A percentile compares a stretch with the other conserved stretches of the same genome.
These are phyloP conservation scores for Kodamaea laetipori DNA, from an alignment of 805 yeast species.

Conservation along the genomic window DNA sequence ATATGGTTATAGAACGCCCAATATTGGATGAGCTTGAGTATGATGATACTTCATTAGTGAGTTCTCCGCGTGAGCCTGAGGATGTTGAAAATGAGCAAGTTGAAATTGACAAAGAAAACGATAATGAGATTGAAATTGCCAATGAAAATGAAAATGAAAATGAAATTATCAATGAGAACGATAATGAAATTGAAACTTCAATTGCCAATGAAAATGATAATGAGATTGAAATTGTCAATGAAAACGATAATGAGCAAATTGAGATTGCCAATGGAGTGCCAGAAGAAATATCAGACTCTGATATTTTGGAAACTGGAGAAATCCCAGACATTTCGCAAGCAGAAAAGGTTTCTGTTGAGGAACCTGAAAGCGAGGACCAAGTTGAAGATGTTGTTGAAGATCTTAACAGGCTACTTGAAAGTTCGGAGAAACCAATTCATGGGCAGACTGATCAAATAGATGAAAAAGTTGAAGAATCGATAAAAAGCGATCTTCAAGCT, in stretches of 20 bases:
- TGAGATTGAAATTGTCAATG: background rate
- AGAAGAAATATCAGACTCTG: background rate
- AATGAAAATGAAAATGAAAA: background rate
- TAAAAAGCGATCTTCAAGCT: background rate
- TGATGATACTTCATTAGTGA: constrained; percentile 12
- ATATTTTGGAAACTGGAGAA: background rate
- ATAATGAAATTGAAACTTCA: background rate
- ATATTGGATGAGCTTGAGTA: constrained; percentile 4
- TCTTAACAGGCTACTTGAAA: background rate
- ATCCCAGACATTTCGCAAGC: background rate
- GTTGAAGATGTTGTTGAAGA: background rate
- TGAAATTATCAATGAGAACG: background rate
- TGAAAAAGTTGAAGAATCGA: too few species aligned
- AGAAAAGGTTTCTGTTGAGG: background rate
- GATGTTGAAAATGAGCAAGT: background rate
- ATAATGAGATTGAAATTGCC: constrained; percentile 3
- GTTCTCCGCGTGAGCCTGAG: constrained; percentile 34
- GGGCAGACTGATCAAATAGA: too few species aligned
- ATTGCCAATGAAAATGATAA: background rate
- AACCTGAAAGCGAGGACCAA: background rate
- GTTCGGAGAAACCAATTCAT: background rate
- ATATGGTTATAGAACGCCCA: constrained; percentile 3
- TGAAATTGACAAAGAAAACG: background rate
- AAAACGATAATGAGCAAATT: background rate
- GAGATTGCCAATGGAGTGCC: background rate